Conservation (phyloP, 2,329 filamentous ascomycete species). For the Colletotrichum plurivorum region DNA sequence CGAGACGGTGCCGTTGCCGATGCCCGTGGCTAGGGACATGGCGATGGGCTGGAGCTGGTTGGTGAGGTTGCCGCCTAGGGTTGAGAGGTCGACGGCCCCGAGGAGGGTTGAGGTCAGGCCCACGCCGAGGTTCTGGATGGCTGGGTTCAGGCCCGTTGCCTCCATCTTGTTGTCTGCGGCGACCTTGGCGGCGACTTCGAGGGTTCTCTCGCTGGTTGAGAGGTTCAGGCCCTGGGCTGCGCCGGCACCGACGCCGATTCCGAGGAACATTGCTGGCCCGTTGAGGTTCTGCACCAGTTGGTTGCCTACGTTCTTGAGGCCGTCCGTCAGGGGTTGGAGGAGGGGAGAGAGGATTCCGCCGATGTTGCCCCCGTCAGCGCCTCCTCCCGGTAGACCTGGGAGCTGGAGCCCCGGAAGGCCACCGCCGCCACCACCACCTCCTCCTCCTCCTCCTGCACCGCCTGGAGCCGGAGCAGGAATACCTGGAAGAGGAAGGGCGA, state of each 20-base stretch:
- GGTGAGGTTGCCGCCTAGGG: conserved; percentile 32
- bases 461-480: neutral
- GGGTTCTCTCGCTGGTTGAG: conserved; percentile 35
- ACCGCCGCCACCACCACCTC: neutral
- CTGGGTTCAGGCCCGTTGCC: conserved; percentile 47
- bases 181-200: conserved; percentile 41
- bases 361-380: conserved; percentile 2
- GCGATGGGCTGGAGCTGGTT: conserved; percentile 42
- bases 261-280: conserved; percentile 44
- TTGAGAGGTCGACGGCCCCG: conserved; percentile 43
- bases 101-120: conserved; percentile 48
- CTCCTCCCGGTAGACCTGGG: conserved; percentile 7
- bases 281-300: conserved; percentile 33
- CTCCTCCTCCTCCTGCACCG: neutral
- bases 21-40: conserved; percentile 43
- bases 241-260: conserved; percentile 45
- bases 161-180: conserved; percentile 48
- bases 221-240: conserved; percentile 45
- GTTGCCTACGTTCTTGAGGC: conserved; percentile 35
- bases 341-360: conserved; percentile 28
- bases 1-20: conserved; percentile 44
- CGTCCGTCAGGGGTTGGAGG: conserved; percentile 34
- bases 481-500: conserved; percentile 13
- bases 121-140: conserved; percentile 48
- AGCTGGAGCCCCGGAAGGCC: conserved; percentile 5